Conservation (phyloP, 192 early-diverging fungal species). For the Coemansia sp. region DNA sequence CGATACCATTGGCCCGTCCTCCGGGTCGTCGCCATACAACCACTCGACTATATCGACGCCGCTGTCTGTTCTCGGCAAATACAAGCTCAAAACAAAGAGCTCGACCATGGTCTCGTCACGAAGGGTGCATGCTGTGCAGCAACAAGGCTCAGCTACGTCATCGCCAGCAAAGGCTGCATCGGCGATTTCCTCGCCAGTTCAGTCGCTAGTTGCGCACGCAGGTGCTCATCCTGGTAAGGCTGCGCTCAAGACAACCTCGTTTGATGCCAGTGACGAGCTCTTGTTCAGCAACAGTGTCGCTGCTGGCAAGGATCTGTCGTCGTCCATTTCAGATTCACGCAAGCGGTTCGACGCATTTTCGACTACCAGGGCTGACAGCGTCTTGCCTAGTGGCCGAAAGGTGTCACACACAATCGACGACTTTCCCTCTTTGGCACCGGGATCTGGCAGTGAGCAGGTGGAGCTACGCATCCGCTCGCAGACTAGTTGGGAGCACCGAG, state of each 20-base stretch:
- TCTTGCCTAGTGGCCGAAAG: slow-evolving; percentile 1
- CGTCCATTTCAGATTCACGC: slow-evolving; percentile 4
- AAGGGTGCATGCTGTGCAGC: slow-evolving; percentile 28
- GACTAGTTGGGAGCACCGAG: slow-evolving; percentile 29
- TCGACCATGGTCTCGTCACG: slow-evolving; percentile 44
- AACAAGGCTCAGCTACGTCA: slow-evolving; percentile 4
- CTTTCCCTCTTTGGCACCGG: slow-evolving; percentile 34
- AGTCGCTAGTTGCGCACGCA: neutral
- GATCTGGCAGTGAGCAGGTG: slow-evolving; percentile 18
- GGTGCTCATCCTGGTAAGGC: slow-evolving; percentile 11
- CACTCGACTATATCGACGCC: slow-evolving; percentile 53
- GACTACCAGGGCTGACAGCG: neutral
- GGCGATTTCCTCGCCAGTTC: slow-evolving; percentile 28
- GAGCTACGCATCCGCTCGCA: slow-evolving; percentile 28
- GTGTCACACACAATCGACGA: slow-evolving; percentile 43
- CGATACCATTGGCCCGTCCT: slow-evolving; percentile 38
- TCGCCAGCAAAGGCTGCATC: slow-evolving; percentile 26
- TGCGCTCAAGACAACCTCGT: slow-evolving; percentile 5
- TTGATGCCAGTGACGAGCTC: slow-evolving; percentile 12
- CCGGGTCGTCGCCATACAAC: slow-evolving; percentile 32
- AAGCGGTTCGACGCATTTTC: neutral
- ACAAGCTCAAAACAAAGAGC: slow-evolving; percentile 53
- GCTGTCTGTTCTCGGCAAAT: slow-evolving; percentile 47
- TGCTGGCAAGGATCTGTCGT: slow-evolving; percentile 5
- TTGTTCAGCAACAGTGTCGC: slow-evolving; percentile 1